Percentiles rank a stretch among this genome's conserved stretches.
These are phyloP conservation scores for Mucor plumbeus DNA, from an alignment of 371 early-diverging fungal species.

Conservation along the genomic window DNA sequence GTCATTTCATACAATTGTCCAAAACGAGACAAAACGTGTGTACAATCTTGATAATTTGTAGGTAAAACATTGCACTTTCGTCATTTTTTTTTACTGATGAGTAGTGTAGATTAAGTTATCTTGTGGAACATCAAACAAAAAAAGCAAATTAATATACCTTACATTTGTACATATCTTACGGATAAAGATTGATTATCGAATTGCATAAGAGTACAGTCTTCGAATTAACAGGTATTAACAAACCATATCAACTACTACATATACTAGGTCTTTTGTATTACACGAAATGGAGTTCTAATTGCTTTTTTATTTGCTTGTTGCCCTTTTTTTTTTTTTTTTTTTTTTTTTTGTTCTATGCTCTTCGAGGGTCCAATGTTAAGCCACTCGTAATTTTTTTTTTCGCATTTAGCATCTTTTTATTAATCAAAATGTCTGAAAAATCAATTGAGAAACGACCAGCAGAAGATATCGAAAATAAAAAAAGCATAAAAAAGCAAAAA, in stretches of 20 bases:
- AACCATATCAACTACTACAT: too few relatives aligned
- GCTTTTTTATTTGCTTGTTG: too few relatives aligned
- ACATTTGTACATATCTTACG: neutral
- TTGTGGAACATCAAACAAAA: conserved; percentile 4
- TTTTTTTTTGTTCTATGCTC: too few relatives aligned
- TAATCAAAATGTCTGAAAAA: neutral
- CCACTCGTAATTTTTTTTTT: neutral
- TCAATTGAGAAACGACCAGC: neutral
- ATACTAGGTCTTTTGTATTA: too few relatives aligned
- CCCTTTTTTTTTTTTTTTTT: too few relatives aligned
- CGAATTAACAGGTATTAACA: too few relatives aligned
- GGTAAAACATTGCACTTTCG: neutral
- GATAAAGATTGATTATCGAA: neutral
- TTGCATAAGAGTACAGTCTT: too few relatives aligned
- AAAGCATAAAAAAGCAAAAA: conserved; percentile 21
- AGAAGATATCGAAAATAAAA: neutral
- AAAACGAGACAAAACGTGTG: neutral
- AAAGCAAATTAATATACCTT: neutral
- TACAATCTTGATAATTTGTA: neutral
- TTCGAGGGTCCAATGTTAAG: neutral
- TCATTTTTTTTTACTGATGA: neutral
- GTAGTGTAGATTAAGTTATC: neutral
- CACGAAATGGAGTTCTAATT: too few relatives aligned
- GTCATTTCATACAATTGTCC: neutral
- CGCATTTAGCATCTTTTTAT: neutral